A percentile compares a stretch with the other conserved stretches of the same genome.
These are phyloP conservation scores for Dispira simplex DNA, from an alignment of 192 early-diverging fungal genomes.

Conservation along the genomic window DNA sequence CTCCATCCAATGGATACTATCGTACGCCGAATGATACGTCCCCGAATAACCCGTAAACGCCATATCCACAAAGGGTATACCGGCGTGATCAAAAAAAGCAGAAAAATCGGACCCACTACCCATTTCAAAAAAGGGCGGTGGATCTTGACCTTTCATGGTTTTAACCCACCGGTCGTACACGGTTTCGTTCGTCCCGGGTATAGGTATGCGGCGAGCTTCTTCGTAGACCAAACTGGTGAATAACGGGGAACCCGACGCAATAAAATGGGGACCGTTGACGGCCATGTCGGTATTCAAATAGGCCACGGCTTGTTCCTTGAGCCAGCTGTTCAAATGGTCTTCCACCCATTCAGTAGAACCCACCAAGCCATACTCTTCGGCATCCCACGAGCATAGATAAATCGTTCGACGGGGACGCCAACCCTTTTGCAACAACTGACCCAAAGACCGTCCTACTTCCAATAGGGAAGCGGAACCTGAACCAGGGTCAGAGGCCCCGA, in stretches of 20 bases:
- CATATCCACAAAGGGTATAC: slow-evolving; percentile 36
- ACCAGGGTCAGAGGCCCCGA: slow-evolving; percentile 42
- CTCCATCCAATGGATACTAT: slow-evolving; percentile 40
- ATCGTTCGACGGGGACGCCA: slow-evolving; percentile 47
- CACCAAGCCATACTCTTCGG: slow-evolving; percentile 41
- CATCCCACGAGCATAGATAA: slow-evolving; percentile 45
- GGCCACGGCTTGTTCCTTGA: slow-evolving; percentile 27
- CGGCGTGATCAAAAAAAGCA: slow-evolving; percentile 46
- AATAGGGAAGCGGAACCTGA: slow-evolving; percentile 41
- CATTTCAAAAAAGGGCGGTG: slow-evolving; percentile 17
- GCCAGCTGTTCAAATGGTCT: slow-evolving; percentile 28
- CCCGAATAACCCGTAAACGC: slow-evolving; percentile 30
- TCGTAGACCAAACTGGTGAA: slow-evolving; percentile 26
- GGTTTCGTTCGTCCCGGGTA: slow-evolving; percentile 25
- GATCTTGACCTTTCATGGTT: not conserved
- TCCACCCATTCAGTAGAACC: slow-evolving; percentile 56
- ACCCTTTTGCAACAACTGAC: slow-evolving; percentile 32
- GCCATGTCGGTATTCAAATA: slow-evolving; percentile 44
- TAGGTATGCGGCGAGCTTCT: slow-evolving; percentile 25
- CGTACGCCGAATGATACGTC: slow-evolving; percentile 52
- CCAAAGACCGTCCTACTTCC: slow-evolving; percentile 31
- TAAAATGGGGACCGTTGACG: slow-evolving; percentile 30
- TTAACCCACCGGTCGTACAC: slow-evolving; percentile 34
- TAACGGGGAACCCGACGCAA: slow-evolving; percentile 27
- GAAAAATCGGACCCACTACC: slow-evolving; percentile 38